Base-by-base conservation (phyloP, 768 basidiomycete species). In the Mycena filopes region DNA sequence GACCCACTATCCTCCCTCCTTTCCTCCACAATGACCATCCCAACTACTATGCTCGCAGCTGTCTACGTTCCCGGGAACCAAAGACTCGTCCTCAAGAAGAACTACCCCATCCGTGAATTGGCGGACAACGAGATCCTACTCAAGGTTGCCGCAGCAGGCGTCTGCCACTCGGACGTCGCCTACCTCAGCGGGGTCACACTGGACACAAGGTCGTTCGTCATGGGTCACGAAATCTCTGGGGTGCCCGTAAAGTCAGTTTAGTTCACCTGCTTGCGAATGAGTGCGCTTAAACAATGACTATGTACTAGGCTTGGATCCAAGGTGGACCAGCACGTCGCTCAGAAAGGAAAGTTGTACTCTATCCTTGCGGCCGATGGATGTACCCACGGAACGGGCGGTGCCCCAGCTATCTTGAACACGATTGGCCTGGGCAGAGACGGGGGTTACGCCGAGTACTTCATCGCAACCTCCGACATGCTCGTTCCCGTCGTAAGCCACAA, bases 361-460 rank as follows among this genome's bases (percentile, higher is more conserved):
- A 28, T 47, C 13, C 26, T 26, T 4, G 13, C 25, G 11, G 46
- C 36, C 5, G 36, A 55, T 41, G n/a, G 36, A 9, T 36, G 36
- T 36, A 15, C 15, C 36, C 36, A 36, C 36, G 36, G 36, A 36
- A 15, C 36, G 15, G 9, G 9, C 36, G 36, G 36, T 11, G 2
- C 15, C 23, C 48, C 48, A 1, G 48, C 63, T 16, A 6, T 57
- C n/a, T 50, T 59, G 18, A 65, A 68, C 26, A 12, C 47, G 6
- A 15, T 43, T 20, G 67, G 63, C 3, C 4, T 68, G 2, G 67
- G 67, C 12, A 45, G n/a, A 18, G 67, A 68, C 51, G 67, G 67
- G 16, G 64, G 43, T 5, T 68, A 55, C 33, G 67, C 67, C 7
- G 67, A 69, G 29, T 68, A 60, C 43, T n/a, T 65, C 21, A 64